These are phyloP conservation scores for Teunomyces kruisii DNA, from an alignment of 805 yeast genomes.

Conservation along the genomic window DNA sequence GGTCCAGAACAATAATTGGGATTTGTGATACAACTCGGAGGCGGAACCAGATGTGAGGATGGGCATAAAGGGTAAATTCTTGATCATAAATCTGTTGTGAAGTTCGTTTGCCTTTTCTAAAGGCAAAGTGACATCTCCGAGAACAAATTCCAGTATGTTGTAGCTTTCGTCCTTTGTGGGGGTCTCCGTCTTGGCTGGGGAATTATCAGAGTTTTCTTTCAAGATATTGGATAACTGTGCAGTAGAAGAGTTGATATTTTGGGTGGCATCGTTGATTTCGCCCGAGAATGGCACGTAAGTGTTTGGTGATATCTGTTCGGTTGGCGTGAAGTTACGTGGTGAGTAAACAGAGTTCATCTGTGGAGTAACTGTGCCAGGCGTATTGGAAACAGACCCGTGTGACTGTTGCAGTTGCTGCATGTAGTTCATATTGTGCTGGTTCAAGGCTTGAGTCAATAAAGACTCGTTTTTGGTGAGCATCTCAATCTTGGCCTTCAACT, in stretches of 20 bases:
- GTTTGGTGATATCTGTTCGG: constrained; percentile 9
- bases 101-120: constrained; percentile 67
- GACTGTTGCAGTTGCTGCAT: constrained; percentile 19
- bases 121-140: constrained; percentile 75
- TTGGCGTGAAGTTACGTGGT: constrained; percentile 9
- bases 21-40: constrained; percentile 74
- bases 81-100: constrained; percentile 65
- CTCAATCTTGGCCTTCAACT: constrained; percentile 70
- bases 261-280: constrained; percentile 16
- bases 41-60: constrained; percentile 71
- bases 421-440: constrained; percentile 39
- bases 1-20: constrained; percentile 87
- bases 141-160: constrained; percentile 55
- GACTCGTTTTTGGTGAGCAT: constrained; percentile 62
- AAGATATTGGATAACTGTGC: constrained; percentile 18
- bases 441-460: constrained; percentile 62
- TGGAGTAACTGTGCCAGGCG: constrained; percentile 9
- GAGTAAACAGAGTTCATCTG: not conserved
- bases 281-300: constrained; percentile 6
- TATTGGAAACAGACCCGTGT: constrained; percentile 6
- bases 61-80: constrained; percentile 76
- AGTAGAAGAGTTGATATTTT: constrained; percentile 9
- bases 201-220: constrained; percentile 29
- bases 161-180: constrained; percentile 9
- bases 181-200: constrained; percentile 18